These are phyloP conservation scores for Lipomyces anomalus DNA, from an alignment of 805 yeast genomes.

Conservation along the genomic window DNA sequence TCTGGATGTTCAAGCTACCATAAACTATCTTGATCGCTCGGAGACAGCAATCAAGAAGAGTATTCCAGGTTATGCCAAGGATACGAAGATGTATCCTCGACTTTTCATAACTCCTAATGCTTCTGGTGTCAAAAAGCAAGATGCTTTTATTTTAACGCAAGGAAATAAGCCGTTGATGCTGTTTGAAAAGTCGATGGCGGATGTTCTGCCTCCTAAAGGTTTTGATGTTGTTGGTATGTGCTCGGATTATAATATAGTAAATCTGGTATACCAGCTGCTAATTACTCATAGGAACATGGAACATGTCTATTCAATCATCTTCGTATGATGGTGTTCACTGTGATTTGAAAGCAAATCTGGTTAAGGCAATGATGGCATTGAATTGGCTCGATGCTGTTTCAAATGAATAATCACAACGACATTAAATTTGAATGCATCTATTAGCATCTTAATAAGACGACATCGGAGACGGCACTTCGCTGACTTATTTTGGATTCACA, in stretches of 20 bases:
- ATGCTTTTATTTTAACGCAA: slow-evolving; percentile 19
- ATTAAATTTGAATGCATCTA: too few relatives aligned
- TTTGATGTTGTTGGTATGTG: too few relatives aligned
- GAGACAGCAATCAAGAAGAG: slow-evolving; percentile 11
- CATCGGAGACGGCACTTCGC: too few relatives aligned
- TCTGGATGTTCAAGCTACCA: slow-evolving; percentile 22
- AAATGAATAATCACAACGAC: too few relatives aligned
- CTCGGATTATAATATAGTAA: too few relatives aligned
- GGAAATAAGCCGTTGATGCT: slow-evolving; percentile 25
- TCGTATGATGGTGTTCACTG: slow-evolving; percentile 22
- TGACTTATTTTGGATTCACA: too few relatives aligned
- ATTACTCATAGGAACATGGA: slow-evolving; percentile 24
- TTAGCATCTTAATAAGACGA: too few relatives aligned
- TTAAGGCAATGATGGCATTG: slow-evolving; percentile 24
- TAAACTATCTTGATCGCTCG: slow-evolving; percentile 18
- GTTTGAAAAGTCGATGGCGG: slow-evolving; percentile 21
- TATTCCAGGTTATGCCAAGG: slow-evolving; percentile 6
- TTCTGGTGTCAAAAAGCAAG: slow-evolving; percentile 20
- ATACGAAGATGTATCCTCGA: slow-evolving; percentile 13
- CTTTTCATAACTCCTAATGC: slow-evolving; percentile 22
- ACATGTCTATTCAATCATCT: slow-evolving; percentile 21
- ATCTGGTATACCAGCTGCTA: too few relatives aligned
- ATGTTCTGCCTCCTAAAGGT: slow-evolving; percentile 17
- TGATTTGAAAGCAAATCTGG: slow-evolving; percentile 19
- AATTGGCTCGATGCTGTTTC: slow-evolving; percentile 22